phyloP scores from a whole-genome alignment of 257 asterid species.

The Solanum chiquidenum region DNA sequence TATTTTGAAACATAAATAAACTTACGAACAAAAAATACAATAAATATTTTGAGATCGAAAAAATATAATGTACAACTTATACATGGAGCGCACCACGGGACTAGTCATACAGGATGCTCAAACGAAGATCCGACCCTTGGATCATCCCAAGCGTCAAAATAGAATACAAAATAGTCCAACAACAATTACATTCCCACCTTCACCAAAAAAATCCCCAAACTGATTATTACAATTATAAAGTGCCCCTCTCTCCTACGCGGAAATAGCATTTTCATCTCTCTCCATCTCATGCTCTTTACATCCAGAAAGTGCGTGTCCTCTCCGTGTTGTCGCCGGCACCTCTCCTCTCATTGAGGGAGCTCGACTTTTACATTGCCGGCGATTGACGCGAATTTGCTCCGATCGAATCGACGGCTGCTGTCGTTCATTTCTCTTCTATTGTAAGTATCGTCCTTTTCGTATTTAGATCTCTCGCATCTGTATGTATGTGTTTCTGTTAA shows the following conservation, averaged over 20 bases:
- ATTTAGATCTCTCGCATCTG: background rate
- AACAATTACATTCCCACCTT: background rate
- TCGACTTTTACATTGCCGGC: background rate
- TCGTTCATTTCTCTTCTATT: background rate
- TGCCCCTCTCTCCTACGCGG: background rate
- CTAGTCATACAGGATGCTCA: background rate
- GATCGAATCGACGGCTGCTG: background rate
- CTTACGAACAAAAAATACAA: background rate
- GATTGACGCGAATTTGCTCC: background rate
- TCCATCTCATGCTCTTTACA: background rate
- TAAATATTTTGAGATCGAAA: background rate
- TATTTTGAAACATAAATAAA: no score
- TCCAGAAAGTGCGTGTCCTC: background rate
- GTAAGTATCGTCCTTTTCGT: slow-evolving; percentile 1
- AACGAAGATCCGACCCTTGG: background rate
- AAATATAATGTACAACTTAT: background rate
- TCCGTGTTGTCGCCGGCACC: background rate
- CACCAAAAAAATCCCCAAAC: background rate
- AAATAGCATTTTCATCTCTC: background rate
- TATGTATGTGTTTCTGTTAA: background rate
- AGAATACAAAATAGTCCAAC: background rate
- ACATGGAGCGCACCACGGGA: background rate
- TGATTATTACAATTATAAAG: background rate
- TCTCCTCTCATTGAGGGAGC: background rate
- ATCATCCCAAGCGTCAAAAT: background rate